Evolutionary conservation across 305 asterid species (phyloP).

Genomic region (Rubia peregrina): DNA sequence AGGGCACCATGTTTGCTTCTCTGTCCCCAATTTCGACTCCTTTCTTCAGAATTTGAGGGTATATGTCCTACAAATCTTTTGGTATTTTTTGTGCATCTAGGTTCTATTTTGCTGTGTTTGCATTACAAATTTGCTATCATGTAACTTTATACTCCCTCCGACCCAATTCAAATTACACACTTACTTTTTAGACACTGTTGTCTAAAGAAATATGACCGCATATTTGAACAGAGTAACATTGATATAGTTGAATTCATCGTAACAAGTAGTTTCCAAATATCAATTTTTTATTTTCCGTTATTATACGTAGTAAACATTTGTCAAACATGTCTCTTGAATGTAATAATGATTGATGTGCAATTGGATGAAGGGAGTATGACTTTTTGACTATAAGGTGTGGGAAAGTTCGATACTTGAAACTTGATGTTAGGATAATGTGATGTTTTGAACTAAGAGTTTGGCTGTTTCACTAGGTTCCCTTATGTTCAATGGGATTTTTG

Average conservation of each 20-base stretch:
- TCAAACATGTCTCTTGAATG: too few species aligned
- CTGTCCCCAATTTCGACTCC: conserved; percentile 59
- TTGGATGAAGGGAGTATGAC: too few species aligned
- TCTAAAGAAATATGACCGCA: too few species aligned
- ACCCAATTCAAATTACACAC: too few species aligned
- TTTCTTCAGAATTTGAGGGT: conserved; percentile 64
- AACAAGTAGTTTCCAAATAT: too few species aligned
- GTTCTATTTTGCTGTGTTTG: neutral
- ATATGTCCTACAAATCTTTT: neutral
- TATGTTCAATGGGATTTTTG: neutral
- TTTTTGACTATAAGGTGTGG: neutral
- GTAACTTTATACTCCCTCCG: neutral
- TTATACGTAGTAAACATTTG: too few species aligned
- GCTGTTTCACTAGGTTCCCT: neutral
- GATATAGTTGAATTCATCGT: too few species aligned
- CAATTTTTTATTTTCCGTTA: too few species aligned
- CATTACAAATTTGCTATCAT: neutral
- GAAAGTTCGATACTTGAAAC: conserved; percentile 12
- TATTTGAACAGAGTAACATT: too few species aligned
- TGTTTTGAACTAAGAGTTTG: neutral
- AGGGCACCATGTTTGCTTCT: conserved; percentile 82
- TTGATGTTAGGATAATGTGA: neutral
- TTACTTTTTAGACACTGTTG: too few species aligned
- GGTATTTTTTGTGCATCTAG: too few species aligned
- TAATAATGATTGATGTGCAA: too few species aligned